Base-by-base conservation (phyloP, 176 grass and related monocot genomes). In the Luzula sylvatica region DNA sequence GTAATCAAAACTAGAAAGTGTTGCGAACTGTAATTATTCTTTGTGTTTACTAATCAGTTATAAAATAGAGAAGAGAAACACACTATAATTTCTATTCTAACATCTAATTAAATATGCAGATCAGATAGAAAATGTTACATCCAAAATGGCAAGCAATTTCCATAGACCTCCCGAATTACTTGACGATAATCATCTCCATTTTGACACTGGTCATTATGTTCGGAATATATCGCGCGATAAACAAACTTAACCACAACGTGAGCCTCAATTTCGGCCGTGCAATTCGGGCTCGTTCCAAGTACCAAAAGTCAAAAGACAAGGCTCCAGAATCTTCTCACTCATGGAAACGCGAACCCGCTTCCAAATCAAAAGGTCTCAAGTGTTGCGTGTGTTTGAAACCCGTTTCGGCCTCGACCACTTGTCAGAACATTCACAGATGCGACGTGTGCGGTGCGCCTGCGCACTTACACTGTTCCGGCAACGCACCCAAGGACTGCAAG, bases 401-500 rank as follows among this genome's bases (percentile, higher is more conserved):
- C 7, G 67, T 94, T 46, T 87, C 75, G 2, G 41, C 72, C 0
- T 20, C 78, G 2, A 78, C 74, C 40, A 74, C 70, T 7, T 29
- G 57, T 20, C 74, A 72, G 39, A 68, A 55, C 17, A 58, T 87
- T 11, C 78, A 82, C 15, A 56, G 66, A 11, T 94, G 87, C 7
- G 82, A 94, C 45, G 60, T 94, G 35, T 94, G 87, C 22, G 82
- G 87, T 4, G 87, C 78, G 16, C 61, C 62, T 3, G 82, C 87
- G 6, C 87, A 94, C 46, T 32, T 72, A 11, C 61, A 75, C 28
- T 94, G 87, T 72, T 94, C 82, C 9, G 70, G 74, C 8, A 87
- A 94, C 15, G 67, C 87, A 0, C 78, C 76, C 70, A 82, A 94
- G 53, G 87, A 94, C 39, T 94, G 87, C 70, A 94, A 94, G 58